Evolutionary conservation across 192 early-diverging fungal genomes (phyloP).

Genomic region (Phycomyces blakesleeanus): DNA sequence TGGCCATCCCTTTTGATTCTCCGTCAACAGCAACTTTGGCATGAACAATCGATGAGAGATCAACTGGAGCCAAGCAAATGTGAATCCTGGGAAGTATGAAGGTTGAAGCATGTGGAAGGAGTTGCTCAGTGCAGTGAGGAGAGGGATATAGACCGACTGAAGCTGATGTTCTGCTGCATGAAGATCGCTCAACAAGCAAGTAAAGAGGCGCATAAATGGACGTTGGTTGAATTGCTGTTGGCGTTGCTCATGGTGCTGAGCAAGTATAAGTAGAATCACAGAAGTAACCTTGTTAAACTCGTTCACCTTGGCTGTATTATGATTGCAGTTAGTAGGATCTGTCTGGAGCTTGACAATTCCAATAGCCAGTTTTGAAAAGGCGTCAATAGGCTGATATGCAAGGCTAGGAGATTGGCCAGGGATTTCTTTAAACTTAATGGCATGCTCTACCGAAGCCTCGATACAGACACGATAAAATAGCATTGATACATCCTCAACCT

Average conservation of each 20-base stretch:
- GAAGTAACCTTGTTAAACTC: constrained; percentile 81
- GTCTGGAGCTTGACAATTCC: constrained; percentile 72
- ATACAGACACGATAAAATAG: constrained; percentile 90
- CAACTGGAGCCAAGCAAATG: constrained; percentile 91
- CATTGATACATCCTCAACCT: constrained; percentile 71
- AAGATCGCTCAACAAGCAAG: constrained; percentile 79
- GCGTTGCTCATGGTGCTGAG: constrained; percentile 78
- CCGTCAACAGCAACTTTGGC: constrained; percentile 76
- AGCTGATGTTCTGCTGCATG: constrained; percentile 62
- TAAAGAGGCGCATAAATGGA: constrained; percentile 87
- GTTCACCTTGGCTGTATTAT: constrained; percentile 53
- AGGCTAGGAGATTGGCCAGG: constrained; percentile 44
- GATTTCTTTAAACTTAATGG: constrained; percentile 54
- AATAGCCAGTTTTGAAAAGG: constrained; percentile 86
- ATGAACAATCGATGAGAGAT: constrained; percentile 92
- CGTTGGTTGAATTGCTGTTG: constrained; percentile 82
- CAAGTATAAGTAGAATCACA: constrained; percentile 80
- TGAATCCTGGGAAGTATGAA: constrained; percentile 84
- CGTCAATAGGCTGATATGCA: constrained; percentile 86
- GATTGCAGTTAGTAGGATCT: constrained; percentile 56
- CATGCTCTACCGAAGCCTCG: constrained; percentile 78
- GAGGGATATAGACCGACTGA: constrained; percentile 69
- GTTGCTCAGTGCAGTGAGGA: constrained; percentile 72
- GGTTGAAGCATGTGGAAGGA: constrained; percentile 85
- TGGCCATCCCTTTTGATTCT: constrained; percentile 81